phyloP scores from a whole-genome alignment of 345 rosid genomes.

The Nephelium lappaceum region DNA sequence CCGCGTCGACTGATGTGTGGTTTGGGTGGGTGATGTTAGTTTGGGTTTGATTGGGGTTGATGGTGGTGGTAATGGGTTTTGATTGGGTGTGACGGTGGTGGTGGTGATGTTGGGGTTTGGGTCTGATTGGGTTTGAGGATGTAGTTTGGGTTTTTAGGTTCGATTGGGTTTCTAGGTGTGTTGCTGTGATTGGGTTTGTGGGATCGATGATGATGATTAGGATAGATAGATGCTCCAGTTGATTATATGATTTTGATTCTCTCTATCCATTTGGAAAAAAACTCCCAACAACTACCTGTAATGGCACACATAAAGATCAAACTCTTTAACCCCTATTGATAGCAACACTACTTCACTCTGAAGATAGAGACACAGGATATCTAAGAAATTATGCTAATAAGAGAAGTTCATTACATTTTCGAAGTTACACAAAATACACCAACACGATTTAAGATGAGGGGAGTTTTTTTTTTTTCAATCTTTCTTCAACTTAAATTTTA shows the following conservation, averaged over 20 bases:
- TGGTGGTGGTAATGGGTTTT: no score
- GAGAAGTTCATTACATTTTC: not conserved
- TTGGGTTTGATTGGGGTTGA: no score
- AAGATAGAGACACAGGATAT: not conserved
- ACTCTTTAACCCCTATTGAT: conserved; percentile 2
- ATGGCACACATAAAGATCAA: not conserved
- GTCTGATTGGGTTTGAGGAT: no score
- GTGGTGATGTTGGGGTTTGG: no score
- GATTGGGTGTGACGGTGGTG: no score
- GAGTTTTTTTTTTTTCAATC: not conserved
- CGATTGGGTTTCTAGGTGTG: no score
- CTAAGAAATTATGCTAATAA: not conserved
- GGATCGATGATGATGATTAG: no score
- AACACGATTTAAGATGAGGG: not conserved
- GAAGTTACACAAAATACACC: not conserved
- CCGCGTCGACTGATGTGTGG: no score
- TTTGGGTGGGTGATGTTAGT: no score
- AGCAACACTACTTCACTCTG: not conserved
- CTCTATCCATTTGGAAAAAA: conserved; percentile 57
- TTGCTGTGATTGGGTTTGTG: no score
- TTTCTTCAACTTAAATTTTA: no score
- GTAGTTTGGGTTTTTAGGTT: no score
- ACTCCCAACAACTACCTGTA: conserved; percentile 68
- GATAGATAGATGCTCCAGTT: conserved; percentile 28
- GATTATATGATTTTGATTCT: conserved; percentile 41